phyloP scores from a whole-genome alignment of 441 rosid genomes.

The Capsella rubella region DNA sequence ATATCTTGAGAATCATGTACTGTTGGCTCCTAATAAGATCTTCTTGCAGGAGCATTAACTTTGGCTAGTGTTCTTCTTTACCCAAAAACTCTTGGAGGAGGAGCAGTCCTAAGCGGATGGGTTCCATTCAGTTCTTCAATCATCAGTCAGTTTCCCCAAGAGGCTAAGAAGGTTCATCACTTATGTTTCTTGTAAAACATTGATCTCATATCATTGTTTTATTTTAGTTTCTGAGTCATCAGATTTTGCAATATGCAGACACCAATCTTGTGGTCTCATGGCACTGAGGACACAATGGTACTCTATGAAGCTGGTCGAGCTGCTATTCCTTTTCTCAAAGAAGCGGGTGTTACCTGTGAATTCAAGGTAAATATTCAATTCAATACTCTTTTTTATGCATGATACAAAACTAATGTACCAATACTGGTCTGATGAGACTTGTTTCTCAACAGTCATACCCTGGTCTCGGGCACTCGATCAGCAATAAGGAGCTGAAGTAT shows the following conservation, averaged over 20 bases:
- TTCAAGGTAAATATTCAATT: slow-evolving; percentile 58
- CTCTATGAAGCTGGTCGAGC: slow-evolving; percentile 84
- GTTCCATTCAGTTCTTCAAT: slow-evolving; percentile 74
- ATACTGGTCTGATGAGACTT: neutral
- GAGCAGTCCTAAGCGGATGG: slow-evolving; percentile 84
- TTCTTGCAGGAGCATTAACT: slow-evolving; percentile 73
- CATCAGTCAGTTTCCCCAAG: slow-evolving; percentile 52
- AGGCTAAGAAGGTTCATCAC: slow-evolving; percentile 38
- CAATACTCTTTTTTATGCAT: neutral
- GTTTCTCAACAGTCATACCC: slow-evolving; percentile 58
- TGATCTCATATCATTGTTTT: neutral
- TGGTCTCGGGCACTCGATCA: slow-evolving; percentile 68
- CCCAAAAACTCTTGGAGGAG: slow-evolving; percentile 83
- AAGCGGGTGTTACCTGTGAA: slow-evolving; percentile 71
- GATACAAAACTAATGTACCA: neutral
- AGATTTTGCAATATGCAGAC: slow-evolving; percentile 54
- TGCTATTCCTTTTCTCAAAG: slow-evolving; percentile 70
- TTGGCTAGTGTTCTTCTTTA: slow-evolving; percentile 77
- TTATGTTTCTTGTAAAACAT: neutral
- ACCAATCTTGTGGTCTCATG: slow-evolving; percentile 78
- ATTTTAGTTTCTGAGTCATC: slow-evolving; percentile 10
- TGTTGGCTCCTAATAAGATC: neutral
- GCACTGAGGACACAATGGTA: slow-evolving; percentile 64
- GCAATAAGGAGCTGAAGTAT: slow-evolving; percentile 59
- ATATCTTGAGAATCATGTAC: neutral